Base-by-base conservation (phyloP, 768 basidiomycete genomes). In the Termitomyces sp. region DNA sequence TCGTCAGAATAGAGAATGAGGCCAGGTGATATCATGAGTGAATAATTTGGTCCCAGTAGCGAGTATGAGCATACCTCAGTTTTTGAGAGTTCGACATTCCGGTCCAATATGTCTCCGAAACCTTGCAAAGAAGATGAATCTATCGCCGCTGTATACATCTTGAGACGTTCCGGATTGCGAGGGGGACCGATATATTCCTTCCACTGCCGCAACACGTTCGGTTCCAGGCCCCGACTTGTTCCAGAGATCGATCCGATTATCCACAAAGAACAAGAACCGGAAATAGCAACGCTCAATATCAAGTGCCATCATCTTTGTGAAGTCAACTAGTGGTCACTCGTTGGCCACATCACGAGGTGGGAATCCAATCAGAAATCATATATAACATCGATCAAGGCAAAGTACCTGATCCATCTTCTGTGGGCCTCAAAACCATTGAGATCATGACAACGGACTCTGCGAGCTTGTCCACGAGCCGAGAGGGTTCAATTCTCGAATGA, bases 1-100 rank as follows among this genome's bases (percentile, higher is more conserved):
- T 60, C 59, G 31, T 60, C 59, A 11, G 47, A 60, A n/a, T 43
- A 52, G 25, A 60, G 53, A 14, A 60, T 7, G 0, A 60, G 43
- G 15, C 6, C 25, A 20, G 47, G 57, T 3, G 0, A 14, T 29
- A 0, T 25, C 25, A 25, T 25, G 25, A 1, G 25, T 25, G 25
- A 25, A 1, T 25, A 25, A 3, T 10, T 15, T 2, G 0, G 17
- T 7, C 12, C 40, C 50, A 15, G 34, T 43, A 32, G 15, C 15
- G 45, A 31, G 20, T 3, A 34, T 9, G 9, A 9, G 32, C 49
- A n/a, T 36, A 34, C 52, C 38, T 50, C 4, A 5, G 5, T 0
- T 5, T 25, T 25, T 20, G 25, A 47, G 2, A 4, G 1, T 5
- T 20, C 0, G 10, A 25, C 20, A 8, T 2, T 50, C 48, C 6